A percentile compares a stretch with the other conserved stretches of the same genome.
Conservation (phyloP, 306 rosid genomes). For the Hippophae tibetana region DNA sequence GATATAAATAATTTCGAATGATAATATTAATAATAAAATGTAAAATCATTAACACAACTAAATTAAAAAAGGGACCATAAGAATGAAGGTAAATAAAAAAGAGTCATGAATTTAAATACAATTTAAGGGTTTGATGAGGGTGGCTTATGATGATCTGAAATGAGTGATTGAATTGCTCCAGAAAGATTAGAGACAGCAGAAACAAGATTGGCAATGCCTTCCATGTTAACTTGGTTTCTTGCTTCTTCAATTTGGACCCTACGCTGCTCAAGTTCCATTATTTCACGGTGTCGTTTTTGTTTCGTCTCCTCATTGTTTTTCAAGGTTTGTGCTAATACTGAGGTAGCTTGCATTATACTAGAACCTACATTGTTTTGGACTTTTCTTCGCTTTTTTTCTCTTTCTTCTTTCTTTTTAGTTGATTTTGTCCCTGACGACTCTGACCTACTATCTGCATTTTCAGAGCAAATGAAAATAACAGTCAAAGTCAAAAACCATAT, state of each 20-base stretch:
- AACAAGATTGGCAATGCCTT: slow-evolving; percentile 41
- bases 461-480: too few species aligned
- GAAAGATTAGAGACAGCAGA: slow-evolving; percentile 50
- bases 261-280: slow-evolving; percentile 32
- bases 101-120: too few species aligned
- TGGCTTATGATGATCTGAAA: neutral
- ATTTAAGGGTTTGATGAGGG: neutral
- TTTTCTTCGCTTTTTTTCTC: slow-evolving; percentile 39
- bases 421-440: slow-evolving; percentile 38
- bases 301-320: slow-evolving; percentile 42
- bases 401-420: slow-evolving; percentile 20
- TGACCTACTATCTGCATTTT: neutral
- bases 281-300: slow-evolving; percentile 43
- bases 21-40: too few species aligned
- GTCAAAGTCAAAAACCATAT: too few species aligned
- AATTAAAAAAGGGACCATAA: too few species aligned
- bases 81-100: too few species aligned
- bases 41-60: too few species aligned
- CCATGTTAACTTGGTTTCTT: slow-evolving; percentile 36
- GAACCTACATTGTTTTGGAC: slow-evolving; percentile 29
- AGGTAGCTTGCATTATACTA: slow-evolving; percentile 44
- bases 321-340: slow-evolving; percentile 35
- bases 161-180: neutral
- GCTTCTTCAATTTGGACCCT: slow-evolving; percentile 44
- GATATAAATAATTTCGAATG: too few species aligned